Base-by-base conservation (phyloP, 306 rosid species). In the Castanea crenata region DNA sequence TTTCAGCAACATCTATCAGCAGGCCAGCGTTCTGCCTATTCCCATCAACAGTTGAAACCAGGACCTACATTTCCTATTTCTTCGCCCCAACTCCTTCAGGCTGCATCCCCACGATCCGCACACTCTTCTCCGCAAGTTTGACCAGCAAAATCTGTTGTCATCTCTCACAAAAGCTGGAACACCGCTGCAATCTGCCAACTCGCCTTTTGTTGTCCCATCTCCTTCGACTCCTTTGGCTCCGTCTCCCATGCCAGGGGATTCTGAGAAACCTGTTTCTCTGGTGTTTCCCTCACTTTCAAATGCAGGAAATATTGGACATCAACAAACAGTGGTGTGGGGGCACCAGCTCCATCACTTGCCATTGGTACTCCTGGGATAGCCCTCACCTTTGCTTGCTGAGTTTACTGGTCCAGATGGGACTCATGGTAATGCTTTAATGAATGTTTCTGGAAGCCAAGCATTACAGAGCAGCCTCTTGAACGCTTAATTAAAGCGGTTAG, bases 281-380 rank as follows among this genome's bases (percentile, higher is more conserved):
- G 88, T 82, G 79, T 83, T 80, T 89, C 94, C 94, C 59, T 72
- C 93, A 10, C 90, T 88, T 68, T 65, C 96, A 78, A 91, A 86
- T 90, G 90, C 85, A 81, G 87, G 87, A 65, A 91, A 87, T 87
- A 73, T 81, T 77, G 97, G 88, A 77, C 92, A 85, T 72, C 96
- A 94, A 83, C 93, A 89, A 74, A 74, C 88, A 32, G 86, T 69
- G 75, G 59, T 69, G 79, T 79, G 13, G 85, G 80, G 51, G 86
- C 88, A 69, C 92, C 91, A 62, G 94, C 90, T 65, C 97, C 85
- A 65, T 95, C 99, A 80, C 97, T 91, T 83, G 94, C 99, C 73
- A 90, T 95, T 58, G 99, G 97, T 58, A 95, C 99, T 69, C 99
- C 99, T 58, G 98, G 99, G 82, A 95, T 95, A 75, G 92, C 99